Evolutionary conservation across 1,284 basidiomycete species (phyloP), one percentile per base, ranked within the genome.

Genomic region (Apiotrichum porosum): DNA sequence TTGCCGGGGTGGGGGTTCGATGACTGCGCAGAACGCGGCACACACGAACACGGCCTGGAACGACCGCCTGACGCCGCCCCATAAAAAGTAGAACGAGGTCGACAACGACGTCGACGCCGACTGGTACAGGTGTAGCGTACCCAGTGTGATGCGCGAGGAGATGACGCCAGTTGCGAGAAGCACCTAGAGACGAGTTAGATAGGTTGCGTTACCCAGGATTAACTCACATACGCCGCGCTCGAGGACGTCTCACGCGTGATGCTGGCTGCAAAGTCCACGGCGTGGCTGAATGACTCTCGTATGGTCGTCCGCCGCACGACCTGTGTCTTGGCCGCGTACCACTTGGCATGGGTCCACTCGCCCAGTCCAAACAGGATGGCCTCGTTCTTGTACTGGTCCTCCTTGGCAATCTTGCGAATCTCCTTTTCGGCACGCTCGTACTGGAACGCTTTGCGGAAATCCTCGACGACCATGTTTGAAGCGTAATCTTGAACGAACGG

Each of bases 261-360:
- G 21, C 17, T 15, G 14, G 22, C 37, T 13, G 15, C 21, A n/a
- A 12, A 15, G 22, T 22, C 37, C 13, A 37, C 22, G 6, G 22
- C 23, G 13, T n/a, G 37, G 22, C 17, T 24, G 3, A 37, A 1
- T 23, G 15, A 24, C 62, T 58, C 39, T 52, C 55, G 43, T 6
- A 18, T 10, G 13, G 12, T 9, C 14, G 30, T 6, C 19, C 13
- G 30, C 6, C 22, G 4, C 28, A 13, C 28, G 17, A 12, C 9
- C 15, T 34, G 13, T 12, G 31, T 4, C 43, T 39, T 30, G 10
- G 44, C 44, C 31, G 21, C 32, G 18, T 82, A 78, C 87, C 87
- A 90, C 2, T 80, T 80, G 44, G 79, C 76, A 50, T 89, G 71
- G 47, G 89, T 83, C 88, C 87, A 90, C 32, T 85, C 83, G 17